Evolutionary conservation across 768 basidiomycete species (phyloP).

Genomic region (Hygrophoropsis aurantiaca): DNA sequence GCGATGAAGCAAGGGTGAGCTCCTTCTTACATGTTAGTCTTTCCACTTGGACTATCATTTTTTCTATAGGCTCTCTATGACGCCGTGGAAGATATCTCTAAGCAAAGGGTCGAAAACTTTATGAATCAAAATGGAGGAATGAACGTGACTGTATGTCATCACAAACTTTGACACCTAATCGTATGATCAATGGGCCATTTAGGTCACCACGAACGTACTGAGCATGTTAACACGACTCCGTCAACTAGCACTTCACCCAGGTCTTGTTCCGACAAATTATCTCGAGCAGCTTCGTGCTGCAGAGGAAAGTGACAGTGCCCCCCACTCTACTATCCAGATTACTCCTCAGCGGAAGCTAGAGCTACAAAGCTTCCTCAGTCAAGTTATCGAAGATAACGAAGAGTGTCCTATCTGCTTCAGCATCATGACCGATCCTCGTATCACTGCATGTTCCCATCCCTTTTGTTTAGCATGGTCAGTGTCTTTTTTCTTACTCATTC

Average conservation of each 20-base stretch:
- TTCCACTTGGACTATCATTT: background rate
- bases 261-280: conserved; percentile 70
- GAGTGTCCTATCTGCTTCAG: conserved; percentile 80
- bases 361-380: conserved; percentile 57
- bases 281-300: conserved; percentile 54
- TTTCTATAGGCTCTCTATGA: conserved; percentile 61
- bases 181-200: conserved; percentile 7
- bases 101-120: conserved; percentile 58
- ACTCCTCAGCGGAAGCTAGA: conserved; percentile 53
- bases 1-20: conserved; percentile 62
- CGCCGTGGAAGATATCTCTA: conserved; percentile 61
- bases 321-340: conserved; percentile 34
- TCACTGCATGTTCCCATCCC: conserved; percentile 70
- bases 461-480: conserved; percentile 72
- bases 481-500: background rate
- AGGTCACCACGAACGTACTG: conserved; percentile 71
- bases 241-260: conserved; percentile 79
- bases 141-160: conserved; percentile 39
- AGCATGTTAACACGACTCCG: conserved; percentile 86
- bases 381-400: conserved; percentile 77
- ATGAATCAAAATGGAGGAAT: conserved; percentile 41
- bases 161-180: background rate
- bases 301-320: conserved; percentile 28
- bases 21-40: background rate
- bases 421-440: conserved; percentile 60